A percentile compares a stretch with the other conserved stretches of the same genome.
These are phyloP conservation scores for Yamadazyma scolyti DNA, from an alignment of 805 yeast species.

Conservation along the genomic window DNA sequence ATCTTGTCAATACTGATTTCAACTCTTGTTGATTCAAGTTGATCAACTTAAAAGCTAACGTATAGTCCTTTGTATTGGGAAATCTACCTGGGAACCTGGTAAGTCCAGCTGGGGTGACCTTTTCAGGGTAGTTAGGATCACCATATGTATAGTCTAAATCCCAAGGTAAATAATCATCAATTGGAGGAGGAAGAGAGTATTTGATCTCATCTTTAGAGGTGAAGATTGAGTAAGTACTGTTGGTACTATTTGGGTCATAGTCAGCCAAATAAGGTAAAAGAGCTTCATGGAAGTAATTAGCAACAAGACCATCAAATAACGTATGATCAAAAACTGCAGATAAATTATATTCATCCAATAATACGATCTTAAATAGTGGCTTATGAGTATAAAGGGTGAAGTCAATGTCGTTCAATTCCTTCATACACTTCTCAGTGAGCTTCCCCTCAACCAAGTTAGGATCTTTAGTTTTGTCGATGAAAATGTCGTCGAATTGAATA, in stretches of 20 bases:
- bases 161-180: slow-evolving; percentile 26
- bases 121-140: slow-evolving; percentile 7
- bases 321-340: slow-evolving; percentile 33
- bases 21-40: slow-evolving; percentile 23
- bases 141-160: slow-evolving; percentile 22
- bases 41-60: slow-evolving; percentile 13
- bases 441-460: slow-evolving; percentile 13
- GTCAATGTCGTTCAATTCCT: slow-evolving; percentile 13
- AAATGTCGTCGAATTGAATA: slow-evolving; percentile 22
- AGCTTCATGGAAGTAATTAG: slow-evolving; percentile 29
- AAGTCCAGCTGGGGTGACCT: slow-evolving; percentile 4
- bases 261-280: slow-evolving; percentile 22
- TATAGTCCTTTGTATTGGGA: slow-evolving; percentile 2
- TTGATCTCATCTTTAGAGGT: slow-evolving; percentile 21
- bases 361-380: slow-evolving; percentile 26
- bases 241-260: slow-evolving; percentile 4
- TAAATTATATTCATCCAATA: slow-evolving; percentile 19
- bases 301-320: slow-evolving; percentile 37
- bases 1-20: slow-evolving; percentile 17
- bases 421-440: slow-evolving; percentile 28
- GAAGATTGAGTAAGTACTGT: slow-evolving; percentile 11
- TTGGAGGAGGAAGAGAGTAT: slow-evolving; percentile 31
- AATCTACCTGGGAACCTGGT: slow-evolving; percentile 10
- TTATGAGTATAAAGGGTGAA: slow-evolving; percentile 20
- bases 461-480: slow-evolving; percentile 11